Evolutionary conservation across 2,329 filamentous ascomycete species (phyloP), one percentile per base, ranked within the genome.

Genomic region (Scopulariopsis brevicaulis): DNA sequence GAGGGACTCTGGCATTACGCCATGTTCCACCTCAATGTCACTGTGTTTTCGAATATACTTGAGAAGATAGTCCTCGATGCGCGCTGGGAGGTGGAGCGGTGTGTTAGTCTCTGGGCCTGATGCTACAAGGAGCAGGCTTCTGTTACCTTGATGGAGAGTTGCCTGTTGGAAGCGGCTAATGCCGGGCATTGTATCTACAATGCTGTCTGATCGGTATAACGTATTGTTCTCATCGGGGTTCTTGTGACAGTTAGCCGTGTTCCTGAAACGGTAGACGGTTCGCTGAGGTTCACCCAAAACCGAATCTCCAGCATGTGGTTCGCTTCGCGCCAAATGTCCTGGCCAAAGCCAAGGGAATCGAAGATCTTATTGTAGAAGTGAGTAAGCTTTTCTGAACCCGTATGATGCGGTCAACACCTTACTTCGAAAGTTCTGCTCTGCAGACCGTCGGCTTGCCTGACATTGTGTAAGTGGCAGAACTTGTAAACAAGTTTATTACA

Each of bases 321-420:
- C 14, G 81, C 77, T 63, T 89, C 85, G 52, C 82, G 83, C 79
- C 82, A 83, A 1, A 78, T 79, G 4, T 79, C 72, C 61, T 88
- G 79, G 2, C 75, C 83, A 59, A 90, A 80, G 0, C 82, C 85
- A 62, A 90, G 86, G 55, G 80, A 83, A 63, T 90, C 84, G 58
- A 90, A 81, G 15, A 90, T 87, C 68, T 90, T n/a, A n/a, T n/a
- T n/a, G n/a, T n/a, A n/a, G 84, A 1, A 89, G 73, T 3, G 18
- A 22, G 50, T 53, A 12, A 53, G 50, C 28, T 28, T 24, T 22
- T 53, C 15, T 15, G 22, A 28, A 15, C 18, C 25, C 50, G 10
- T 18, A n/a, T 12, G 18, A 18, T 14, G 15, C 20, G 18, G 15
- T 7, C 25, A 53, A 15, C 2, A 28, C 20, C 50, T 25, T 15